Conservation (phyloP, 2,329 filamentous ascomycete species). For the Alternaria incomplexa region DNA sequence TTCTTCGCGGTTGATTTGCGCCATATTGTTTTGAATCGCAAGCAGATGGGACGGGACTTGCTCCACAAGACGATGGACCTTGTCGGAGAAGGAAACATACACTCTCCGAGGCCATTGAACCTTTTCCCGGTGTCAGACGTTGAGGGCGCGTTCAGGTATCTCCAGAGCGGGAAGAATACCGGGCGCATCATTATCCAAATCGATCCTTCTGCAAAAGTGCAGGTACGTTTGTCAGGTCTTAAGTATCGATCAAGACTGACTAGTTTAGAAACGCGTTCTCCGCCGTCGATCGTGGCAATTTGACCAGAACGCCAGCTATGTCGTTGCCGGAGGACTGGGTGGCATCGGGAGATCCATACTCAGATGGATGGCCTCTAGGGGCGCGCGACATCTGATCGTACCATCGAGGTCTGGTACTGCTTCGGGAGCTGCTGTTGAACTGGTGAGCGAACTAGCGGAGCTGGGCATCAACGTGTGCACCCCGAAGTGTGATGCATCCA, state of each 20-base stretch:
- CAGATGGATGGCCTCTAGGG: background rate
- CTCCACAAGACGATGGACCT: background rate
- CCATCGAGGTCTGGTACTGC: background rate
- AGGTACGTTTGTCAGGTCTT: background rate
- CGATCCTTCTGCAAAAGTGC: background rate
- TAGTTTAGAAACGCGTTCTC: background rate
- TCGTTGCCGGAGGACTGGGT: background rate
- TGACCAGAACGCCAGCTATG: background rate
- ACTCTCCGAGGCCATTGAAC: background rate
- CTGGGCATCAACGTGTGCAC: background rate
- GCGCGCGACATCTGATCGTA: background rate
- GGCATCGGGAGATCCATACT: background rate
- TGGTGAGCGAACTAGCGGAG: background rate
- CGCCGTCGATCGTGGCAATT: background rate
- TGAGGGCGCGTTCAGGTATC: background rate
- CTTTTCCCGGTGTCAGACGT: background rate
- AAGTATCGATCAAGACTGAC: background rate
- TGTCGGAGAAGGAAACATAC: background rate
- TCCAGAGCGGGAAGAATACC: background rate
- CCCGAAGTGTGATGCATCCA: background rate
- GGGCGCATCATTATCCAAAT: background rate
- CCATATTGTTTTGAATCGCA: constrained; percentile 15
- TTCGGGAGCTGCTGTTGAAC: background rate
- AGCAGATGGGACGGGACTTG: background rate
- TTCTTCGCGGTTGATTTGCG: background rate